Evolutionary conservation across 345 rosid genomes (phyloP).

Genomic region (Abelmoschus esculentus): DNA sequence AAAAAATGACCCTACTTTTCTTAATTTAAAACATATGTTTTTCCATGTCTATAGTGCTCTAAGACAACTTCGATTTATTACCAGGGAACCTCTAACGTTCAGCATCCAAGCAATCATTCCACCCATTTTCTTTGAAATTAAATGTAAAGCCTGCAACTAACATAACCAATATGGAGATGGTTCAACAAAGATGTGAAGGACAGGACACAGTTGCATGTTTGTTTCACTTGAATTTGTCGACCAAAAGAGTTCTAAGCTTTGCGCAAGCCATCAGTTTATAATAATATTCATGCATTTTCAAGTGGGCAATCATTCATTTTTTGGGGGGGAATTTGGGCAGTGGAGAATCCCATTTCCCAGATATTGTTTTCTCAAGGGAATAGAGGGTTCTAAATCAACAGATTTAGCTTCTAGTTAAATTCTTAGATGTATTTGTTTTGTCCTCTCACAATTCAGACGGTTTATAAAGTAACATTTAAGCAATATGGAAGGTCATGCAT

Average conservation of each 20-base stretch:
- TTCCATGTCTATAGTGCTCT: neutral
- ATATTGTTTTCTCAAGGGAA: neutral
- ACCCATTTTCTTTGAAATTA: neutral
- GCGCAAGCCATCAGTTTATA: constrained; percentile 23
- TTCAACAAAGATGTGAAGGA: neutral
- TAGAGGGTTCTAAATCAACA: neutral
- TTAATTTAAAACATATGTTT: neutral
- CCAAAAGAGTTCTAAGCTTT: constrained; percentile 5
- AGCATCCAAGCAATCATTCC: neutral
- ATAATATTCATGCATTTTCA: constrained; percentile 3
- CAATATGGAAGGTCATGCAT: constrained; percentile 25
- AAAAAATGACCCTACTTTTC: neutral
- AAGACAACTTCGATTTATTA: neutral
- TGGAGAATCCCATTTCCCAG: constrained; percentile 8
- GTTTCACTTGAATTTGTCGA: constrained; percentile 30
- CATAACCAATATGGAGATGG: neutral
- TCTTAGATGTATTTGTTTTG: neutral
- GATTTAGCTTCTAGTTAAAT: neutral
- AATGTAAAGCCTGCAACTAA: neutral
- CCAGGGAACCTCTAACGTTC: no score
- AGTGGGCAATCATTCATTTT: constrained; percentile 29
- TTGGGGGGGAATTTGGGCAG: constrained; percentile 19
- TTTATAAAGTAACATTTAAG: constrained; percentile 10
- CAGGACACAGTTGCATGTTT: constrained; percentile 5
- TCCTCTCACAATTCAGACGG: neutral